Conservation (phyloP, 2,329 filamentous ascomycete species). For the Exophiala calicioides region DNA sequence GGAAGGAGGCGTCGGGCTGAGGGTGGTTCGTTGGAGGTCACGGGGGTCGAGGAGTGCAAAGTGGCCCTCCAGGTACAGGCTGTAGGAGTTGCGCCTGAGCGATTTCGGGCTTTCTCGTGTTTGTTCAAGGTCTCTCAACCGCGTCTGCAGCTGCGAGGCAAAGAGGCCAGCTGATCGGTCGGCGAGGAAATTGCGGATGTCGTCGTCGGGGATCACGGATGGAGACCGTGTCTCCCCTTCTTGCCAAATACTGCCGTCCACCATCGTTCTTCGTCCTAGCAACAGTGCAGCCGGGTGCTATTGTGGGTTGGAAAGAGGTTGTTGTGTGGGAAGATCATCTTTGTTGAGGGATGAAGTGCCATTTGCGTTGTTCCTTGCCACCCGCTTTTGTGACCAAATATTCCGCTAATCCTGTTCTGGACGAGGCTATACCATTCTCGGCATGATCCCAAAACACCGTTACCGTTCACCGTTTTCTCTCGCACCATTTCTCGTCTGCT, state of each 20-base stretch:
- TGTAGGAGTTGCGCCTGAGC: conserved; percentile 18
- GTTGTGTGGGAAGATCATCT: no score
- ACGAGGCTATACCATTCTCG: no score
- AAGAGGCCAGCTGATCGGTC: conserved; percentile 12
- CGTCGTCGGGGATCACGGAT: conserved; percentile 14
- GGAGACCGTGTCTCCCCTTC: conserved; percentile 12
- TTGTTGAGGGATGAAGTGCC: no score
- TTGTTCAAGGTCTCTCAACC: conserved; percentile 12
- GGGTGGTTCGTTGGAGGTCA: conserved; percentile 16
- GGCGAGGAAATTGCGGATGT: conserved; percentile 11
- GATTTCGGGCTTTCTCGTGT: conserved; percentile 15
- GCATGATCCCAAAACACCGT: no score
- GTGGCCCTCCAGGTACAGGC: conserved; percentile 13
- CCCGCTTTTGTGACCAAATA: no score
- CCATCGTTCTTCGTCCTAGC: no score
- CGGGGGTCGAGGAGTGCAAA: conserved; percentile 15
- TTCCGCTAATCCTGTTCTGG: no score
- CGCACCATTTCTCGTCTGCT: no score
- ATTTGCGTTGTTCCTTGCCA: no score
- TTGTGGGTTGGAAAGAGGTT: no score
- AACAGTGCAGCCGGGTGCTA: no score
- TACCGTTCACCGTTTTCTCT: no score
- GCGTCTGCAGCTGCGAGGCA: conserved; percentile 15
- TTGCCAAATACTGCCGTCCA: conserved; percentile 1
- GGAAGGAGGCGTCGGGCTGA: conserved; percentile 16